These are phyloP conservation scores for Globomyces pollinis-pini DNA, from an alignment of 192 early-diverging fungal genomes.

Conservation along the genomic window DNA sequence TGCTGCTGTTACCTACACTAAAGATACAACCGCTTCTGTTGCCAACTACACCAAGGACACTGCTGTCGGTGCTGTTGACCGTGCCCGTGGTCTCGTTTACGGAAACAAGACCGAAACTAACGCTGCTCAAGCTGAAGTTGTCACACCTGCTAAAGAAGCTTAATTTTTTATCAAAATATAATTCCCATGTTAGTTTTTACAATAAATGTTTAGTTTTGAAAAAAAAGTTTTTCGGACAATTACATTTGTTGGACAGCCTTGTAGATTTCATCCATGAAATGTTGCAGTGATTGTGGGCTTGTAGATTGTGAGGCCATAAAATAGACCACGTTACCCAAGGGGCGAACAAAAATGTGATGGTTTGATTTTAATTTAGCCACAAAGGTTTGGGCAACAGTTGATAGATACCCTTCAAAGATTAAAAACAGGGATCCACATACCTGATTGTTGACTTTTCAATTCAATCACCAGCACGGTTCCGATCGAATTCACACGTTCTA, in stretches of 20 bases:
- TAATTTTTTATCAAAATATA: no score
- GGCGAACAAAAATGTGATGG: conserved; percentile 55
- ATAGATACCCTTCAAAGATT: no score
- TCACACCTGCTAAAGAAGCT: conserved; percentile 31
- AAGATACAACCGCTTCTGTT: conserved; percentile 19
- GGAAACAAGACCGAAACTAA: neutral
- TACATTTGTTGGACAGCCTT: no score
- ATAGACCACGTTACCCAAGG: conserved; percentile 73
- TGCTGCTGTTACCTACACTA: conserved; percentile 10
- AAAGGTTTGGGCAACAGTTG: conserved; percentile 26
- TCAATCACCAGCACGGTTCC: conserved; percentile 65
- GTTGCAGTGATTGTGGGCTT: neutral
- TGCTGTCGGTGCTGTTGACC: conserved; percentile 36
- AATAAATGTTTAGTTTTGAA: no score
- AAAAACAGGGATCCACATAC: no score
- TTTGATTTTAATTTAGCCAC: conserved; percentile 26
- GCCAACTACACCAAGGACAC: conserved; percentile 29
- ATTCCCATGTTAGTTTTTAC: no score
- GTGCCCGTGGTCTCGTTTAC: conserved; percentile 13
- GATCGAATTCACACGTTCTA: conserved; percentile 58
- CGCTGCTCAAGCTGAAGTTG: conserved; percentile 20
- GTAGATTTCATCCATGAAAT: conserved; percentile 7
- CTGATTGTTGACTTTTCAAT: conserved; percentile 35
- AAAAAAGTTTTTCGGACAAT: no score
- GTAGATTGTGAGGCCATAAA: conserved; percentile 30